phyloP scores from a whole-genome alignment of 176 grass and related monocot genomes.

The Ensete ventricosum region DNA sequence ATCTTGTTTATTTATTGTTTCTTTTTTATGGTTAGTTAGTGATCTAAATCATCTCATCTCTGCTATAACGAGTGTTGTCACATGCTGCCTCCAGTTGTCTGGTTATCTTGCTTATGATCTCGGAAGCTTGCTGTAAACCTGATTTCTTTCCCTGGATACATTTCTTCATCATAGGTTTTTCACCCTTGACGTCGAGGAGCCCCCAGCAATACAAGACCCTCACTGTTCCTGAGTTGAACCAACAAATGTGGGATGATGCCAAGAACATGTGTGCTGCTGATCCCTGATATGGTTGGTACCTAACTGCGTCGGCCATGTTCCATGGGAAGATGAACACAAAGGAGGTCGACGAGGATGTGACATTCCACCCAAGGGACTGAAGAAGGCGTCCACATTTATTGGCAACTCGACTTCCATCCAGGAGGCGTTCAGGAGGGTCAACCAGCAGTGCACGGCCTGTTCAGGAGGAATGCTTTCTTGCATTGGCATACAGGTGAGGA shows the following conservation, averaged over 20 bases:
- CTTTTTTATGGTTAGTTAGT: neutral
- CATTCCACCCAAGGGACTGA: slow-evolving; percentile 44
- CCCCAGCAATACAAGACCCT: slow-evolving; percentile 85
- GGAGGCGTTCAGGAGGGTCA: slow-evolving; percentile 32
- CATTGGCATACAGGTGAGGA: slow-evolving; percentile 93
- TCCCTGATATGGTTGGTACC: slow-evolving; percentile 72
- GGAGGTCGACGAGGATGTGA: slow-evolving; percentile 82
- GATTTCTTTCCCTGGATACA: slow-evolving; percentile 80
- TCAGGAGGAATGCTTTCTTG: slow-evolving; percentile 93
- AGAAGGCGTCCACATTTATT: slow-evolving; percentile 14
- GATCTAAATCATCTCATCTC: slow-evolving; percentile 1
- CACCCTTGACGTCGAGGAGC: slow-evolving; percentile 70
- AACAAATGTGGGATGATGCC: slow-evolving; percentile 98
- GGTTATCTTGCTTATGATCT: slow-evolving; percentile 30
- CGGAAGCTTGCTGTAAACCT: slow-evolving; percentile 69
- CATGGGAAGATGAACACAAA: slow-evolving; percentile 96
- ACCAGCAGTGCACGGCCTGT: slow-evolving; percentile 88
- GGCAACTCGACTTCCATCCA: slow-evolving; percentile 12
- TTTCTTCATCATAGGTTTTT: slow-evolving; percentile 92
- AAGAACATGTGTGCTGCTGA: slow-evolving; percentile 98
- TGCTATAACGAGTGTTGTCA: slow-evolving; percentile 8
- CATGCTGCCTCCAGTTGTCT: neutral
- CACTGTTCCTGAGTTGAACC: slow-evolving; percentile 80
- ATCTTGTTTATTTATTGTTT: neutral
- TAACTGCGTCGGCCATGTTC: slow-evolving; percentile 88